Base-by-base conservation (phyloP, 2,329 filamentous ascomycete genomes). In the Fusarium protoensiforme region DNA sequence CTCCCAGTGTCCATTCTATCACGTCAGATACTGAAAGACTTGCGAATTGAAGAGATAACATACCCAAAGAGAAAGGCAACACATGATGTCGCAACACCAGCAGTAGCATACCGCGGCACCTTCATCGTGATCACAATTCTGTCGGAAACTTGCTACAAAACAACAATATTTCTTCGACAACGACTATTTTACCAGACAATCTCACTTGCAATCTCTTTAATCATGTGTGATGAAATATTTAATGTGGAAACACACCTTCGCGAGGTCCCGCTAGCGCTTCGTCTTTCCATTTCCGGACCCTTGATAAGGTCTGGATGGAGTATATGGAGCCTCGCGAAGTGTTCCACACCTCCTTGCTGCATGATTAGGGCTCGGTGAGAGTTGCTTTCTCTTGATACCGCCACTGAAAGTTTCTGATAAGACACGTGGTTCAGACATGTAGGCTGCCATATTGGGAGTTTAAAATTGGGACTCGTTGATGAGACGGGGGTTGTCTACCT, bases 1-100 rank as follows among this genome's bases (percentile, higher is more conserved):
- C 84, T 87, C 11, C 89, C 88, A 0, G 89, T 83, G 41, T 83
- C 81, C 46, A 80, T 75, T 56, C 79, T 77, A 22, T 2, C 11
- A 0, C 27, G 43, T 64, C 18, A 61, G 65, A 53, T 46, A 18
- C n/a, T 7, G 1, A 3, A 1, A 13, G 3, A 16, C 5, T 3
- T 5, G 14, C 4, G 20, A 7, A 4, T 0, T 13, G 16, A 11
- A 2, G 16, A 7, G 13, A 41, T 35, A 46, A 63, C 72, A 3
- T 63, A 81, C 80, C 79, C 80, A 54, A 81, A 81, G 14, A 81
- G 73, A 69, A 81, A 78, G 6, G 79, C 78, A 27, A 81, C 77
- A 43, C 77, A 78, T 41, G 79, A 81, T 36, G 79, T 76, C 22
- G 75, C 66, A 9, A 81, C 65, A 43, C 80, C 76, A 27, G 79